Evolutionary conservation across 495 filamentous ascomycete species (phyloP).

Genomic region (Lasiosphaeria ovina): DNA sequence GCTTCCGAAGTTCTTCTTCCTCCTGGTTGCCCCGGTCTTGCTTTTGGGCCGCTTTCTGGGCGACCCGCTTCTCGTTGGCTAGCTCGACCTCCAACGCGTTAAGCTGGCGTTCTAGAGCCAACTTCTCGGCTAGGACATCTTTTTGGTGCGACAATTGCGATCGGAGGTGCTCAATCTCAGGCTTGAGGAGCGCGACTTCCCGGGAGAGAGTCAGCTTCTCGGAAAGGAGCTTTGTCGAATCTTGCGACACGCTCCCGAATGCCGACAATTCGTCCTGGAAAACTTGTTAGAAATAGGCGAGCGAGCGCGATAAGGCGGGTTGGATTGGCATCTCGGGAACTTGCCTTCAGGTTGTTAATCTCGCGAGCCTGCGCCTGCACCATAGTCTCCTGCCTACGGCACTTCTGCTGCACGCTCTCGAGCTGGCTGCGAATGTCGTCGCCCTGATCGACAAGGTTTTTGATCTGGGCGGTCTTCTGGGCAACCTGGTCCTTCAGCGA

Average conservation of each 20-base stretch:
- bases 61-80: conserved; percentile 70
- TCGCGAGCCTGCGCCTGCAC: conserved; percentile 60
- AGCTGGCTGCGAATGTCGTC: conserved; percentile 59
- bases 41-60: conserved; percentile 58
- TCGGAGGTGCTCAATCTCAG: conserved; percentile 75
- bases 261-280: conserved; percentile 66
- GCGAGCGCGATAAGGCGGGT: neutral
- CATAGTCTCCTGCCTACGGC: conserved; percentile 54
- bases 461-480: conserved; percentile 55
- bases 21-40: conserved; percentile 40
- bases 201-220: conserved; percentile 74
- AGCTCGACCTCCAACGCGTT: conserved; percentile 74
- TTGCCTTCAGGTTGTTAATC: conserved; percentile 65
- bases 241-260: conserved; percentile 58
- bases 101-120: conserved; percentile 70
- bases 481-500: conserved; percentile 37
- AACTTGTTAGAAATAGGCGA: conserved; percentile 16
- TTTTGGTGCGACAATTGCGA: conserved; percentile 67
- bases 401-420: conserved; percentile 53
- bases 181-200: conserved; percentile 66
- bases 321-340: neutral
- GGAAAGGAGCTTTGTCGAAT: conserved; percentile 66
- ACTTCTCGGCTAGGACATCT: conserved; percentile 66
- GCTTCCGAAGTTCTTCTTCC: conserved; percentile 46
- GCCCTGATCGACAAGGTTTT: conserved; percentile 55